phyloP scores from a whole-genome alignment of 257 asterid genomes.

The Apocynum venetum region DNA sequence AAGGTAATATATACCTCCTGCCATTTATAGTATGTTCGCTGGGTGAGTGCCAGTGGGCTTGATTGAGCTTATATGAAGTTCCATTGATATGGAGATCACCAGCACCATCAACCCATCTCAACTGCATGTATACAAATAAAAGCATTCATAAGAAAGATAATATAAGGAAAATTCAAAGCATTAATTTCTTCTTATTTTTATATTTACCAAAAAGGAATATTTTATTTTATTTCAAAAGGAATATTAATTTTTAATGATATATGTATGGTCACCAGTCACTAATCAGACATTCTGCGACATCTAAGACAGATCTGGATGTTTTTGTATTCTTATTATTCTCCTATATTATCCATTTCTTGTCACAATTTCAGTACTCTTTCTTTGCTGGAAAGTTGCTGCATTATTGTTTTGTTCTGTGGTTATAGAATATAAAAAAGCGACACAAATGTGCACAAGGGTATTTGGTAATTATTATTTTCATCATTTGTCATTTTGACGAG shows the following conservation, averaged over 20 bases:
- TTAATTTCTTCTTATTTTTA: too few species aligned
- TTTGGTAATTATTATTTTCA: too few species aligned
- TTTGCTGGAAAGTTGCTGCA: background rate
- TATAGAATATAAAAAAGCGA: too few species aligned
- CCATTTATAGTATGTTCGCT: conserved; percentile 76
- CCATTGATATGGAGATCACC: conserved; percentile 57
- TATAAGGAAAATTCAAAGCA: background rate
- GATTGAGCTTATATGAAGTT: conserved; percentile 44
- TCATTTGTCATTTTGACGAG: too few species aligned
- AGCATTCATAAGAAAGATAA: background rate
- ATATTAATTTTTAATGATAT: too few species aligned
- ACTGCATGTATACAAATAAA: conserved; percentile 29
- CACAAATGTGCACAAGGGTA: too few species aligned
- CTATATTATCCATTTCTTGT: background rate
- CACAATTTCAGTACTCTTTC: background rate
- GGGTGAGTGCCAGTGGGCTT: conserved; percentile 82
- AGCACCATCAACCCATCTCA: conserved; percentile 50
- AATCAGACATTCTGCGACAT: too few species aligned
- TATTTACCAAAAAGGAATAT: too few species aligned
- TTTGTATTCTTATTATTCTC: too few species aligned
- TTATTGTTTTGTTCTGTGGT: background rate
- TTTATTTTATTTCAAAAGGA: too few species aligned
- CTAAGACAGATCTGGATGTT: too few species aligned
- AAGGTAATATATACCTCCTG: conserved; percentile 32
- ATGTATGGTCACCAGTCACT: too few species aligned